Evolutionary conservation across 345 rosid species (phyloP), one percentile per base, ranked within the genome.

Genomic region (Litchi chinensis): DNA sequence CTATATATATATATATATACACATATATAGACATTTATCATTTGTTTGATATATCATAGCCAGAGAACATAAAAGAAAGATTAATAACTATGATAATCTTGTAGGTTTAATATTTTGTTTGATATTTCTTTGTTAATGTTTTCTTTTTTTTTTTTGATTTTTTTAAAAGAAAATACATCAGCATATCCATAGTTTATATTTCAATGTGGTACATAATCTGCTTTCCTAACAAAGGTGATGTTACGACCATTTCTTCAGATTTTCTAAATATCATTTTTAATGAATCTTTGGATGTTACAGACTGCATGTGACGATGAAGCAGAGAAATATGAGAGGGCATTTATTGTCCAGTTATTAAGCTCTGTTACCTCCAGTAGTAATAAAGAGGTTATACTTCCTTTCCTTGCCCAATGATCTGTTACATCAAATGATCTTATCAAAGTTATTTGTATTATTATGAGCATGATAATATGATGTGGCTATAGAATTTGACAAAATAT

Each of bases 251-350:
- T 26, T 71, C 21, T 40, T 73, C 65, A 54, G 2, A 78, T 77
- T 56, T 83, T 11, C 57, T 70, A 74, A 60, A 21, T 72, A 44
- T 43, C 52, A 48, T 43, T 41, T 72, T 69, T 75, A 71, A 80
- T 11, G 75, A 18, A 43, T 32, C 11, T 44, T 70, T 76, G 70
- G 32, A 59, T 82, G 70, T 76, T 87, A 79, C 85, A 94, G 99
- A 90, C 85, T 77, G 94, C 97, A 77, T 91, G 86, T 78, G 86
- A 94, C 81, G 98, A 91, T 21, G 87, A 82, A 72, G 86, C 89
- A 67, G 98, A 91, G 76, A 92, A 88, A 50, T 83, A 78, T 52
- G 99, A 96, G 88, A 88, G 93, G 85, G 95, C 90, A n/a, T 96
- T 94, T 82, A 68, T 94, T 69, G 87, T 94, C 74, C 95, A 91